Conservation (phyloP, 2,329 filamentous ascomycete genomes). For the Ascochyta pisi region DNA sequence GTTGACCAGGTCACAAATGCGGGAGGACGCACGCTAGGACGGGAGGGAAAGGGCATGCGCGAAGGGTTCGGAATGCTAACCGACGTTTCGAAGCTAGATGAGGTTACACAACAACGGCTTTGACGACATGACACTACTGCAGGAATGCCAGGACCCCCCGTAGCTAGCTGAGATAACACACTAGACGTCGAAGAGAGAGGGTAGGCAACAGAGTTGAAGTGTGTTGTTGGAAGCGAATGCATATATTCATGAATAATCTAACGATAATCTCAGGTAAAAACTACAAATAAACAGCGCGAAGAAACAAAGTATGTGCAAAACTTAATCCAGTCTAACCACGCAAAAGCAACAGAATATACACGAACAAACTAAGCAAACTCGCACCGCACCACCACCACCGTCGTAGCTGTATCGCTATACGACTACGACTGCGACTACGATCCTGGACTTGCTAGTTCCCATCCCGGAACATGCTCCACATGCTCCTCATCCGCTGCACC, state of each 20-base stretch:
- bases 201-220: background rate
- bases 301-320: conserved; percentile 7
- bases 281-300: conserved; percentile 8
- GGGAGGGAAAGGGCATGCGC: conserved; percentile 4
- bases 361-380: conserved; percentile 8
- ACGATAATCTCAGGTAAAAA: background rate
- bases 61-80: conserved; percentile 9
- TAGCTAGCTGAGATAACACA: background rate
- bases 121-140: background rate
- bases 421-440: background rate
- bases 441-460: conserved; percentile 33
- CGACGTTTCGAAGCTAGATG: conserved; percentile 2
- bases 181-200: background rate
- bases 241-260: conserved; percentile 1
- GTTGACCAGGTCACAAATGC: conserved; percentile 13
- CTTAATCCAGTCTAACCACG: conserved; percentile 9
- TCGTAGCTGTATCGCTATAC: background rate
- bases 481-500: conserved; percentile 57
- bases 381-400: conserved; percentile 7
- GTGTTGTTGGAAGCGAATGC: background rate
- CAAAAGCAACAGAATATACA: conserved; percentile 15
- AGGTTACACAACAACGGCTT: conserved; percentile 4
- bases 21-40: conserved; percentile 10
- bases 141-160: background rate
- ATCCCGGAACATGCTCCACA: conserved; percentile 57